Evolutionary conservation across 1,284 basidiomycete genomes (phyloP).

Genomic region (Papiliotrema laurentii): DNA sequence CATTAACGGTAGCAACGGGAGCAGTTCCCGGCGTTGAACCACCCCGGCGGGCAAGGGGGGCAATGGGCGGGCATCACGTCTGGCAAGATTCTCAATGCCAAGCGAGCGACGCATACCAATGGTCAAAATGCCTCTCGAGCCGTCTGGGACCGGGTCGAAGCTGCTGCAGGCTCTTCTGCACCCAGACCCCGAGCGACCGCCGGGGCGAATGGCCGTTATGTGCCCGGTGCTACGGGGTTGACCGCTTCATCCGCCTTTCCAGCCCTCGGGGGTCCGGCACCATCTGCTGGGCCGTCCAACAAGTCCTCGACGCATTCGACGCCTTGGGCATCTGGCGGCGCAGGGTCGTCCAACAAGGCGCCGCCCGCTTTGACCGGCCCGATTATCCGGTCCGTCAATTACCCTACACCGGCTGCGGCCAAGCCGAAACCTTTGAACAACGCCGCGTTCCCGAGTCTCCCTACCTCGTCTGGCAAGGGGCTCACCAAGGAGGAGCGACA

Average conservation of each 20-base stretch:
- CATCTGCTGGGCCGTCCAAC: slow-evolving; percentile 7
- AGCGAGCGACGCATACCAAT: slow-evolving; percentile 60
- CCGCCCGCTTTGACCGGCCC: slow-evolving; percentile 29
- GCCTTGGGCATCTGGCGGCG: slow-evolving; percentile 41
- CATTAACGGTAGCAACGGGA: slow-evolving; percentile 61
- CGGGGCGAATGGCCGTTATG: slow-evolving; percentile 28
- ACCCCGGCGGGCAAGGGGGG: slow-evolving; percentile 52
- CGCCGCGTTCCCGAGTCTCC: slow-evolving; percentile 67
- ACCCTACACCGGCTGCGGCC: slow-evolving; percentile 13
- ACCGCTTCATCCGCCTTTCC: slow-evolving; percentile 30
- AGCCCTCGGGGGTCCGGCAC: slow-evolving; percentile 23
- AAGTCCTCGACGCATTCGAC: slow-evolving; percentile 28
- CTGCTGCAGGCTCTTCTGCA: slow-evolving; percentile 56
- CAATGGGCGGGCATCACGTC: slow-evolving; percentile 73
- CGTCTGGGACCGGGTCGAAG: slow-evolving; percentile 82
- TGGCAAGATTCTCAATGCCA: slow-evolving; percentile 76
- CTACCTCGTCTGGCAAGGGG: slow-evolving; percentile 42
- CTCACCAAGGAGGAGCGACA: slow-evolving; percentile 41
- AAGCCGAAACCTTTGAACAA: slow-evolving; percentile 47
- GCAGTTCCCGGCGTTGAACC: slow-evolving; percentile 69
- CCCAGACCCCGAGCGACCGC: slow-evolving; percentile 49
- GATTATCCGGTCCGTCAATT: slow-evolving; percentile 41
- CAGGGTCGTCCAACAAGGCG: slow-evolving; percentile 29
- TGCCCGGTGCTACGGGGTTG: slow-evolving; percentile 31
- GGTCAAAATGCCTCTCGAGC: slow-evolving; percentile 56